phyloP scores from a whole-genome alignment of 2,329 filamentous ascomycete genomes.

The Delphinella strobiligena region DNA sequence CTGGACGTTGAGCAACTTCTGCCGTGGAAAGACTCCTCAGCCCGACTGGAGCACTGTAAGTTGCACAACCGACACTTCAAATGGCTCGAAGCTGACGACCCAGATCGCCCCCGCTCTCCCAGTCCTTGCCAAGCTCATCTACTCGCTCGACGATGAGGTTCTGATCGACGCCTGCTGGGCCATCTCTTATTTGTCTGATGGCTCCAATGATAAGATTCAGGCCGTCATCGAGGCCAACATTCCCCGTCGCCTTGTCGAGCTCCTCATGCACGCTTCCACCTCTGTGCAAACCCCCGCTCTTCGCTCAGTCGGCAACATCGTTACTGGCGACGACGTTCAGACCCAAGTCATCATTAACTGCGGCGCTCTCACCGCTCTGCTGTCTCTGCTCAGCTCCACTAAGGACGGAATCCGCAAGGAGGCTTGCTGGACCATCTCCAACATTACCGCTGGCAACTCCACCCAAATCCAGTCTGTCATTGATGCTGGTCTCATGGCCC shows the following conservation, averaged over 20 bases:
- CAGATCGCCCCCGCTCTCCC: conserved; percentile 91
- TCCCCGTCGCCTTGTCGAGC: conserved; percentile 86
- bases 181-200: conserved; percentile 95
- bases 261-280: conserved; percentile 95
- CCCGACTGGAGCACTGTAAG: conserved; percentile 93
- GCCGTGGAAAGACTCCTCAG: conserved; percentile 97
- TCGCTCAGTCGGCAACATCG: conserved; percentile 95
- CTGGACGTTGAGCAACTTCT: conserved; percentile 99
- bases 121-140: conserved; percentile 92
- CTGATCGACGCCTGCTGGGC: conserved; percentile 99
- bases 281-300: conserved; percentile 96
- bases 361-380: conserved; percentile 79
- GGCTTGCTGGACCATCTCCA: conserved; percentile 99
- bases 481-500: conserved; percentile 92
- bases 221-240: conserved; percentile 98
- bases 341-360: conserved; percentile 99
- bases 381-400: conserved; percentile 86
- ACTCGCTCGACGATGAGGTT: conserved; percentile 96
- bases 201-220: conserved; percentile 98
- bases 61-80: conserved; percentile 18
- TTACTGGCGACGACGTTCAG: conserved; percentile 96
- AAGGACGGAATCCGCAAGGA: conserved; percentile 99
- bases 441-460: conserved; percentile 96
- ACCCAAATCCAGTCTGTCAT: conserved; percentile 95
- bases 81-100: conserved; percentile 2